These are phyloP conservation scores for Solanum hybrid DNA, from an alignment of 305 asterid genomes.

Conservation along the genomic window DNA sequence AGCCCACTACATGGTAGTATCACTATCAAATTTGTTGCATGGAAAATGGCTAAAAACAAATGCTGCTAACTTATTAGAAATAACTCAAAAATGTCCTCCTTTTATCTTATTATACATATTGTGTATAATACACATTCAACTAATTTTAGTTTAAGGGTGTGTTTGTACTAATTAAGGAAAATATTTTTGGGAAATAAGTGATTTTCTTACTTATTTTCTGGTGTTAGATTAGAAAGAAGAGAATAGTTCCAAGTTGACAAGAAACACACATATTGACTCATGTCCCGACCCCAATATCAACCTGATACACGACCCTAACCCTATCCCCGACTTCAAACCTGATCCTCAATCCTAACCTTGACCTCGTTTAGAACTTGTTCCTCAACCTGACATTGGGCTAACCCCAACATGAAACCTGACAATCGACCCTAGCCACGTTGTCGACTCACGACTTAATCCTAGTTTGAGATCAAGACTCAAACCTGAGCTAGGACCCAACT, in stretches of 20 bases:
- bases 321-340: not conserved
- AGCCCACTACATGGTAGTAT: constrained; percentile 18
- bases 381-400: not conserved
- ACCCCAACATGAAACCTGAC: not conserved
- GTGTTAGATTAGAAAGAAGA: not conserved
- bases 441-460: not conserved
- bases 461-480: not conserved
- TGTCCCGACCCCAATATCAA: not conserved
- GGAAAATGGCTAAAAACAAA: not conserved
- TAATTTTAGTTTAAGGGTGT: not conserved
- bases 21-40: constrained; percentile 33
- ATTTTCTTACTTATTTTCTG: not conserved
- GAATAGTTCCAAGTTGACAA: not conserved
- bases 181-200: not conserved
- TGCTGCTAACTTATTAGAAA: not conserved
- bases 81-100: not conserved
- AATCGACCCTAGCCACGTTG: not conserved
- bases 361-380: not conserved
- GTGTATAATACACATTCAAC: not conserved
- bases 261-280: not conserved
- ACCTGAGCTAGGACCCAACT: not conserved
- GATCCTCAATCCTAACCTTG: not conserved
- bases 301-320: not conserved
- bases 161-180: not conserved
- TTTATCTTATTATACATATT: not conserved